Evolutionary conservation across 2,329 filamentous ascomycete genomes (phyloP).

Genomic region (Microdochium nivale): DNA sequence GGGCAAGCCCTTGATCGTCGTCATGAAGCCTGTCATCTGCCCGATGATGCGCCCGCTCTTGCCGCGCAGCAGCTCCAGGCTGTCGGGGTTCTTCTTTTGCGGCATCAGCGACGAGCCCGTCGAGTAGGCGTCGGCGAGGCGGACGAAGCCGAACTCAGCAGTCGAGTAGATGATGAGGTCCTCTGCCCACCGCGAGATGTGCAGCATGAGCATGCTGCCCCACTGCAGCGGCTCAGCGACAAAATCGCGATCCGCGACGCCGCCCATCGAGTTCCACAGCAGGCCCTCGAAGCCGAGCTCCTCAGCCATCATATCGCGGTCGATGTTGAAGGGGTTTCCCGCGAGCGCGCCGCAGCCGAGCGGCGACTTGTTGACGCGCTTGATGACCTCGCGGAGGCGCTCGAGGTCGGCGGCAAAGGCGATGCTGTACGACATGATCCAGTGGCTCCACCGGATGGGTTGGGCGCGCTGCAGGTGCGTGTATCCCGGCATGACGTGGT

Average conservation of each 20-base stretch:
- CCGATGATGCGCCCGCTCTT: slow-evolving; percentile 54
- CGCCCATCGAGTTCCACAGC: slow-evolving; percentile 61
- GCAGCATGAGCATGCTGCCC: slow-evolving; percentile 60
- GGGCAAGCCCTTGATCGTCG: slow-evolving; percentile 62
- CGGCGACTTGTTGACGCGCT: slow-evolving; percentile 55
- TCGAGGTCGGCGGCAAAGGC: slow-evolving; percentile 61
- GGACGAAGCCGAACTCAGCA: slow-evolving; percentile 68
- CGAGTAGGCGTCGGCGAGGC: slow-evolving; percentile 69
- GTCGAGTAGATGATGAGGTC: slow-evolving; percentile 71
- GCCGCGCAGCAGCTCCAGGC: slow-evolving; percentile 61
- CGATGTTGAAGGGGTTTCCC: slow-evolving; percentile 68
- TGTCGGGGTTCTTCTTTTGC: slow-evolving; percentile 78
- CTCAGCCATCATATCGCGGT: slow-evolving; percentile 60
- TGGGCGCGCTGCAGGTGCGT: slow-evolving; percentile 68
- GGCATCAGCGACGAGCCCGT: slow-evolving; percentile 74
- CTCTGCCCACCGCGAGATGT: slow-evolving; percentile 64
- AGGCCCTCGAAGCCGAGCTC: slow-evolving; percentile 66
- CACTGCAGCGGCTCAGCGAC: slow-evolving; percentile 65
- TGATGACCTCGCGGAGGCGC: slow-evolving; percentile 57
- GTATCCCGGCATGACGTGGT: slow-evolving; percentile 67
- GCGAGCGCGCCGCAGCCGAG: slow-evolving; percentile 65
- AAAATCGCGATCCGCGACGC: slow-evolving; percentile 64
- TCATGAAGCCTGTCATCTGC: slow-evolving; percentile 63
- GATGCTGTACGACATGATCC: slow-evolving; percentile 60
- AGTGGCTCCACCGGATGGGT: slow-evolving; percentile 67